These are phyloP conservation scores for Tulasnella calospora DNA, from an alignment of 768 basidiomycete species.

Conservation along the genomic window DNA sequence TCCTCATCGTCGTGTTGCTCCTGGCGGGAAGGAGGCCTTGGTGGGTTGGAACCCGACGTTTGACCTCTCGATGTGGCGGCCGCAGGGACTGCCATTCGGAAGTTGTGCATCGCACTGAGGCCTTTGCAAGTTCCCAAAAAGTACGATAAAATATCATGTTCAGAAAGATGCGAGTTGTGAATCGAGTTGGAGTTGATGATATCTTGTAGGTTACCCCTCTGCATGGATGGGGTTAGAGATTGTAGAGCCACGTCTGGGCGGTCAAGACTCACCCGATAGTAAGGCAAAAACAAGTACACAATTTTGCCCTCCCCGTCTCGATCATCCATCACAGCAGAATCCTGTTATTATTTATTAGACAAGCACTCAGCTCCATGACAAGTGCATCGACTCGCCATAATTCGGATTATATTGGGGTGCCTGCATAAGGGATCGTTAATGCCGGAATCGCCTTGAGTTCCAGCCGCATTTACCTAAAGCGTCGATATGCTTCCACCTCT, in stretches of 20 bases:
- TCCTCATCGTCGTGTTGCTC: slow-evolving; percentile 32
- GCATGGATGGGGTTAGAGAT: background rate
- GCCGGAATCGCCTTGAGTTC: background rate
- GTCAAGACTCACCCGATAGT: slow-evolving; percentile 63
- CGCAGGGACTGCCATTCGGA: slow-evolving; percentile 39
- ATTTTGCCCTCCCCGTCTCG: slow-evolving; percentile 90
- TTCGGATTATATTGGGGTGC: slow-evolving; percentile 95
- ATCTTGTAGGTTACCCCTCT: slow-evolving; percentile 94
- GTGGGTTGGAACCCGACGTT: background rate
- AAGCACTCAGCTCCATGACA: slow-evolving; percentile 17
- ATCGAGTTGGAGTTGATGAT: slow-evolving; percentile 82
- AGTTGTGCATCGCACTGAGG: slow-evolving; percentile 90
- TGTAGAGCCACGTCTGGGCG: background rate
- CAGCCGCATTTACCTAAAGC: slow-evolving; percentile 69
- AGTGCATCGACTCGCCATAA: slow-evolving; percentile 51
- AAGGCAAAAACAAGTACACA: slow-evolving; percentile 91
- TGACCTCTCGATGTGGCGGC: slow-evolving; percentile 30
- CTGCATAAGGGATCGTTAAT: slow-evolving; percentile 39
- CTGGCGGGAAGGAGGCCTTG: slow-evolving; percentile 21
- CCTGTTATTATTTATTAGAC: slow-evolving; percentile 43
- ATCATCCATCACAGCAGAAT: slow-evolving; percentile 92
- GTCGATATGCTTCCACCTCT: slow-evolving; percentile 87
- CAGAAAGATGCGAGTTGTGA: slow-evolving; percentile 76
- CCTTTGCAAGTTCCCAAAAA: slow-evolving; percentile 95
- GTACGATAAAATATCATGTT: slow-evolving; percentile 78